phyloP scores from a whole-genome alignment of 306 rosid species.

The Canavalia gladiata region DNA sequence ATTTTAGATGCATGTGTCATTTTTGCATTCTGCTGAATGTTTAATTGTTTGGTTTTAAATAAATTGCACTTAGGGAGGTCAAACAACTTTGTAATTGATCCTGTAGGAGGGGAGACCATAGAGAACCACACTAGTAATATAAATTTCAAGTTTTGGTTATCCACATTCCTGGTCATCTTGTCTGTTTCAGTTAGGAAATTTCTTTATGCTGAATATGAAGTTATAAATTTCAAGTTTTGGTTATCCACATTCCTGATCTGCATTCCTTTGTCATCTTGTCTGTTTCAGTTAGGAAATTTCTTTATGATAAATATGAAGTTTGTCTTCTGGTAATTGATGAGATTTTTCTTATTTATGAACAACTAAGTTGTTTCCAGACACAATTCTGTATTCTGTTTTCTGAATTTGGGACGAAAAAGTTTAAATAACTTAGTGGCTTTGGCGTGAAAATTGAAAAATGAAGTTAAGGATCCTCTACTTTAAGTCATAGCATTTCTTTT shows the following conservation, averaged over 20 bases:
- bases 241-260: constrained; percentile 24
- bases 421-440: constrained; percentile 6
- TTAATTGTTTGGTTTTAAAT: background rate
- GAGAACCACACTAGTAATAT: constrained; percentile 20
- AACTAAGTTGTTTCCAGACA: constrained; percentile 23
- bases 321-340: constrained; percentile 34
- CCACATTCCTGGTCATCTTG: constrained; percentile 12
- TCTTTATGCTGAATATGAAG: constrained; percentile 8
- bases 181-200: constrained; percentile 14
- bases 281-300: constrained; percentile 19
- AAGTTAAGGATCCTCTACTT: background rate
- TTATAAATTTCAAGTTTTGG: constrained; percentile 19
- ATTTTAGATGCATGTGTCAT: constrained; percentile 9
- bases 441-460: background rate
- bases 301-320: constrained; percentile 11
- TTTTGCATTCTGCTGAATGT: constrained; percentile 3
- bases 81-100: constrained; percentile 33
- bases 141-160: constrained; percentile 32
- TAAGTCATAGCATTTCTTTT: background rate
- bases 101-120: background rate
- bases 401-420: constrained; percentile 28
- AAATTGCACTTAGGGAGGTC: constrained; percentile 25
- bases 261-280: background rate
- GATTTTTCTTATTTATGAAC: constrained; percentile 1
- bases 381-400: constrained; percentile 9